Base-by-base conservation (phyloP, 2,329 filamentous ascomycete genomes). In the Aureobasidium sp. region DNA sequence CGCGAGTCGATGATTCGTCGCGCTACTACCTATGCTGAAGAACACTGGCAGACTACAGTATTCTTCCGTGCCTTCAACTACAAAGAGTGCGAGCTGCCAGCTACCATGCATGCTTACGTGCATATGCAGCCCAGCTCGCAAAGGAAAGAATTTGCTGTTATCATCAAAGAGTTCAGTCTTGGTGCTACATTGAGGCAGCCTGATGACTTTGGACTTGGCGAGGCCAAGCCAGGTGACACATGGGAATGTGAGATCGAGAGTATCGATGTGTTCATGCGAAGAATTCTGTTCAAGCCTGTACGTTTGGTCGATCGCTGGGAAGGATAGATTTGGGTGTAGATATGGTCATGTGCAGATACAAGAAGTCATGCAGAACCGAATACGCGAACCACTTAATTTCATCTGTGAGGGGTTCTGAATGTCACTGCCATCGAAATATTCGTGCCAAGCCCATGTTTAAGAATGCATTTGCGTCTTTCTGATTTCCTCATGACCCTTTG, bases 61-160 rank as follows among this genome's bases (percentile, higher is more conserved):
- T 74, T 87, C 43, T 81, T 82, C 72, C 82, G 84, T 47, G 83
- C 82, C 15, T 79, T 81, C 67, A 78, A 84, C 67, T 84, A 82
- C 69, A 74, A 75, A 10, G 80, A 86, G 67, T 78, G 77, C 12
- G 57, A 71, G 1, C 71, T 86, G 5, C 83, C 84, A 0, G 69
- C 77, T 17, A 78, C 75, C 0, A 79, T 82, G 65, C 70, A 63
- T 24, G 71, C 73, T 32, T 70, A 69, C 66, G 67, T 75, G 20
- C 63, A 63, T 46, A 59, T 64, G 43, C 41, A 62, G 53, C 37
- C 61, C 6, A 48, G n/a, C 29, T n/a, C 41, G 17, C 20, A 26
- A 10, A 24, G 4, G 7, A 20, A 60, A 3, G 46, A 36, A 5
- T 8, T 62, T 8, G 10, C 50, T 34, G 46, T 51, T 41, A 61